phyloP scores from a whole-genome alignment of 2,329 filamentous ascomycete species.

The Fusarium falciforme region DNA sequence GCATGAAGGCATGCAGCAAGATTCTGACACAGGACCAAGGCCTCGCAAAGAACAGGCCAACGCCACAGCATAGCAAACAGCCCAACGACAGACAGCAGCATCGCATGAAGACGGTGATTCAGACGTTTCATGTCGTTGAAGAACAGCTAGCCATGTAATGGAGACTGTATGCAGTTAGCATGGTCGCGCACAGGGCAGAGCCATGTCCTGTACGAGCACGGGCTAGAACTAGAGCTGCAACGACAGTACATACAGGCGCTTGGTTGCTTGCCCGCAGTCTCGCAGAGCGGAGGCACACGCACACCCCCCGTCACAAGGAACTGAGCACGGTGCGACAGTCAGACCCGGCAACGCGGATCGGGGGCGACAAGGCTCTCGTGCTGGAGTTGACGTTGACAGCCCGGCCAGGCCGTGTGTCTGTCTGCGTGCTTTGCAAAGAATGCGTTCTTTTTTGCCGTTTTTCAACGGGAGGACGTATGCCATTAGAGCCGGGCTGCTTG shows the following conservation, averaged over 20 bases:
- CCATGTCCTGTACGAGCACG: not conserved
- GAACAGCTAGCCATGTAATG: conserved; percentile 35
- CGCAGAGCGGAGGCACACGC: not conserved
- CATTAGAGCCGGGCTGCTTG: not conserved
- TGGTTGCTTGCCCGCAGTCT: conserved; percentile 11
- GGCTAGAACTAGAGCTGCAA: not conserved
- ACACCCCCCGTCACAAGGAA: conserved; percentile 34
- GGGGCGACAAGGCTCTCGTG: conserved; percentile 28
- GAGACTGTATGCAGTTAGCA: conserved; percentile 37
- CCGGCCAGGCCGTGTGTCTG: not conserved
- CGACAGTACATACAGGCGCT: conserved; percentile 19
- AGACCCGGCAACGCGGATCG: conserved; percentile 42
- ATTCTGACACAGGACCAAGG: not conserved
- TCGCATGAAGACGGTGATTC: conserved; percentile 5
- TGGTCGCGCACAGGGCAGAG: conserved; percentile 26
- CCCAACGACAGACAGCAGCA: conserved; percentile 4
- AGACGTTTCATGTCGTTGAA: conserved; percentile 35
- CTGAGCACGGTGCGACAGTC: conserved; percentile 42
- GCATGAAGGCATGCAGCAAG: conserved; percentile 2
- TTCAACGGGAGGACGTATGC: not conserved
- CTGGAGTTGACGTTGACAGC: not conserved
- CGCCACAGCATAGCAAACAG: conserved; percentile 21
- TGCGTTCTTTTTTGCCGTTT: conserved; percentile 1
- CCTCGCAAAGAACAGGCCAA: conserved; percentile 1
- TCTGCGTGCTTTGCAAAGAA: not conserved